Evolutionary conservation across 1,284 basidiomycete species (phyloP).

Genomic region (Austroboletus niveus): DNA sequence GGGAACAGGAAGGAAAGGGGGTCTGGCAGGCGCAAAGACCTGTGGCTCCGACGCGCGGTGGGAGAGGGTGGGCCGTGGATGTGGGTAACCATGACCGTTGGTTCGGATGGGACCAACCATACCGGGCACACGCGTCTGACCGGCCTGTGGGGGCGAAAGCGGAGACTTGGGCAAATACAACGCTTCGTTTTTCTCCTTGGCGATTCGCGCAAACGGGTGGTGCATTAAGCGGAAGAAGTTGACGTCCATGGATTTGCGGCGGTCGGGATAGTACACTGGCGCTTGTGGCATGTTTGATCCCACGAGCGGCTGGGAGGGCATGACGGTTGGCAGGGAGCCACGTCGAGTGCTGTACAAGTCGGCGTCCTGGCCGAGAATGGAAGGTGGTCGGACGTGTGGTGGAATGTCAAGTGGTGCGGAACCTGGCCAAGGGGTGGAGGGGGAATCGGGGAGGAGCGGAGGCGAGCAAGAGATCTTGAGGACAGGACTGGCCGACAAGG

Average conservation of each 20-base stretch:
- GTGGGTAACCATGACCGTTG: slow-evolving; percentile 21
- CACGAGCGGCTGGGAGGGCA: slow-evolving; percentile 37
- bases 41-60: slow-evolving; percentile 47
- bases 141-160: slow-evolving; percentile 28
- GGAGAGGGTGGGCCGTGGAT: slow-evolving; percentile 33
- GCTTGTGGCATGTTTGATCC: slow-evolving; percentile 17
- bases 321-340: slow-evolving; percentile 51
- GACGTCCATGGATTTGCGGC: slow-evolving; percentile 60
- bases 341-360: slow-evolving; percentile 34
- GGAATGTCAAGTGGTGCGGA: slow-evolving; percentile 32
- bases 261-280: slow-evolving; percentile 32
- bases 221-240: slow-evolving; percentile 56
- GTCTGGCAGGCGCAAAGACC: slow-evolving; percentile 32
- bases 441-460: slow-evolving; percentile 37
- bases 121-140: slow-evolving; percentile 21
- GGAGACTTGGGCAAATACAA: slow-evolving; percentile 41
- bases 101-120: slow-evolving; percentile 22
- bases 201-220: slow-evolving; percentile 62
- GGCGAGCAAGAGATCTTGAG: slow-evolving; percentile 38
- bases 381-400: slow-evolving; percentile 18
- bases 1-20: slow-evolving; percentile 30
- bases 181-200: slow-evolving; percentile 53
- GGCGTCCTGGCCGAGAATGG: slow-evolving; percentile 19
- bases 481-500: slow-evolving; percentile 30
- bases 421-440: slow-evolving; percentile 39